Evolutionary conservation across 305 asterid species (phyloP), one percentile per base, ranked within the genome.

Genomic region (Fraxinus floribunda): DNA sequence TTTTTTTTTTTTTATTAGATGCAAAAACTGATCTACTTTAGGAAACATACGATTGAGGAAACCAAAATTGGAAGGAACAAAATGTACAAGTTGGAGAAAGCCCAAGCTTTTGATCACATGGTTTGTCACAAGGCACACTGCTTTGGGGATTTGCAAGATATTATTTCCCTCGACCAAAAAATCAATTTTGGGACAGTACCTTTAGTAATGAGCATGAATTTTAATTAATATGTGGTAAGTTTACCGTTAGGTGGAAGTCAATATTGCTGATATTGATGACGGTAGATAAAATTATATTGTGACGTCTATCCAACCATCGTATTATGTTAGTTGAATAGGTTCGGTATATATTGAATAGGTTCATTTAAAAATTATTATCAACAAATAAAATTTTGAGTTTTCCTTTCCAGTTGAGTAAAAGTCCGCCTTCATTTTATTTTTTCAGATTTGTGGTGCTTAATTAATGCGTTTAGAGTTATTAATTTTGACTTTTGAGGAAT

Each of bases 91-190:
- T 46, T n/a, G 77, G 80, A 15, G 20, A 68, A 78, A 44, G 78
- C 16, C 4, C 15, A 3, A 46, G 3, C 36, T 60, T 68, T 1
- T 55, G n/a, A 55, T n/a, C 64, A 82, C 85, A 77, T 82, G 85
- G 81, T 82, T 68, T 68, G 84, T 81, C 77, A 81, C 77, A 41
- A 29, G 32, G 49, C 84, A 66, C 68, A 75, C 20, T 24, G 13
- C 22, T 81, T 76, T 15, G 24, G 81, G 81, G 7, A 41, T 76
- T 78, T 8, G 22, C 10, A 76, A 26, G 74, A 82, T 77, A 32
- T 46, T 11, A 5, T 32, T 72, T 72, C 64, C 64, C 20, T 55
- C 64, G 7, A 55, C 64, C 64, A 55, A 55, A 55, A 16, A 55
- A 55, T 55, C 9, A 4, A 15, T 55, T 55, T 55, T 55, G 9